Evolutionary conservation across 2,329 filamentous ascomycete genomes (phyloP).

Genomic region (Venturia asperata): DNA sequence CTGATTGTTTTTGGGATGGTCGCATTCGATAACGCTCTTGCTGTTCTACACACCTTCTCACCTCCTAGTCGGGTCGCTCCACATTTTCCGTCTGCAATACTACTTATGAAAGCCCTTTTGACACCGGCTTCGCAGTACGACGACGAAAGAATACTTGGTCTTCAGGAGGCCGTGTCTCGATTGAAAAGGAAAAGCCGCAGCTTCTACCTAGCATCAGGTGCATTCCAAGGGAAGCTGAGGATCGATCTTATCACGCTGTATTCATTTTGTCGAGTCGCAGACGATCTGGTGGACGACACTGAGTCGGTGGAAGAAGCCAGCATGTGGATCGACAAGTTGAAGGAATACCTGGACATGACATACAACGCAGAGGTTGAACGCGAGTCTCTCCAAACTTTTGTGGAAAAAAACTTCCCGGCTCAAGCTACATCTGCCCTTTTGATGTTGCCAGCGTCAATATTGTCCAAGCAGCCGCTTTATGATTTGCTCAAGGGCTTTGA

Average conservation of each 20-base stretch:
- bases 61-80: conserved; percentile 47
- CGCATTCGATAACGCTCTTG: conserved; percentile 62
- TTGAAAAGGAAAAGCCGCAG: conserved; percentile 61
- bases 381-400: conserved; percentile 28
- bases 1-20: conserved; percentile 63
- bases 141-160: conserved; percentile 48
- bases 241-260: conserved; percentile 64
- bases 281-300: conserved; percentile 65
- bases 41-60: conserved; percentile 58
- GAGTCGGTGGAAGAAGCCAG: conserved; percentile 45
- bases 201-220: conserved; percentile 64
- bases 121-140: conserved; percentile 48
- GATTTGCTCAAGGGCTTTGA: conserved; percentile 61
- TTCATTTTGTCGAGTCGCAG: conserved; percentile 65
- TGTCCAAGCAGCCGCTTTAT: conserved; percentile 54
- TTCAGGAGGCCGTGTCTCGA: conserved; percentile 52
- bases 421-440: conserved; percentile 49
- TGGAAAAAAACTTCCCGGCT: conserved; percentile 46
- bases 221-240: conserved; percentile 60
- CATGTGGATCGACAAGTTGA: conserved; percentile 53
- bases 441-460: conserved; percentile 51
- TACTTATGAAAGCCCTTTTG: conserved; percentile 49
- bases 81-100: conserved; percentile 41
- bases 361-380: conserved; percentile 35
- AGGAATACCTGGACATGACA: conserved; percentile 48